phyloP scores from a whole-genome alignment of 257 asterid species.

The Anisodus acutangulus region DNA sequence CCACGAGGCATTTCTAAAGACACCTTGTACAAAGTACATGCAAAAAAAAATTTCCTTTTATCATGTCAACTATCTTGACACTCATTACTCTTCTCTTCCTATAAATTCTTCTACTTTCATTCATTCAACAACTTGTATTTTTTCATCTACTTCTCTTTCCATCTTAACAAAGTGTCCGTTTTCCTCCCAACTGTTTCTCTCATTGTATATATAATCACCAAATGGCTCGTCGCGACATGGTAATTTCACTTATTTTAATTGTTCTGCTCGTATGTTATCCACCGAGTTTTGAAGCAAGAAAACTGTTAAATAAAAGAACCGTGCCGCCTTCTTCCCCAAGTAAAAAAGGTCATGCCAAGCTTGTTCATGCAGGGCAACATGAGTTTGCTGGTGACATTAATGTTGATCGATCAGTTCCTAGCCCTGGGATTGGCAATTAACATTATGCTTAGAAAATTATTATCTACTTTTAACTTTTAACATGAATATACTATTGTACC shows the following conservation, averaged over 20 bases:
- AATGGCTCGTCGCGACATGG: not conserved
- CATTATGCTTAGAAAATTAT: not conserved
- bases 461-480: not conserved
- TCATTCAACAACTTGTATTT: not conserved
- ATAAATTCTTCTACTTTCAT: slow-evolving; percentile 11
- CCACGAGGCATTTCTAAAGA: slow-evolving; percentile 38
- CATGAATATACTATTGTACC: not conserved
- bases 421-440: slow-evolving; percentile 25
- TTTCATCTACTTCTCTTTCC: not conserved
- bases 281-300: no score
- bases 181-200: not conserved
- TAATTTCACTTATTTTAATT: not conserved
- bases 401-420: slow-evolving; percentile 24
- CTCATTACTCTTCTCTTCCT: not conserved
- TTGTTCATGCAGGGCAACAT: no score
- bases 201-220: not conserved
- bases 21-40: slow-evolving; percentile 5
- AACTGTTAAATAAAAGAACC: no score
- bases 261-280: not conserved
- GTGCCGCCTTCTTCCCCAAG: no score
- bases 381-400: not conserved
- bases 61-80: slow-evolving; percentile 27
- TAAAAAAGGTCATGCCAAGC: no score
- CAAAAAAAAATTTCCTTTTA: slow-evolving; percentile 1
- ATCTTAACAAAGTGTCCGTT: slow-evolving; percentile 8